Conservation (phyloP, 1,284 basidiomycete species). For the Apiotrichum porosum region DNA sequence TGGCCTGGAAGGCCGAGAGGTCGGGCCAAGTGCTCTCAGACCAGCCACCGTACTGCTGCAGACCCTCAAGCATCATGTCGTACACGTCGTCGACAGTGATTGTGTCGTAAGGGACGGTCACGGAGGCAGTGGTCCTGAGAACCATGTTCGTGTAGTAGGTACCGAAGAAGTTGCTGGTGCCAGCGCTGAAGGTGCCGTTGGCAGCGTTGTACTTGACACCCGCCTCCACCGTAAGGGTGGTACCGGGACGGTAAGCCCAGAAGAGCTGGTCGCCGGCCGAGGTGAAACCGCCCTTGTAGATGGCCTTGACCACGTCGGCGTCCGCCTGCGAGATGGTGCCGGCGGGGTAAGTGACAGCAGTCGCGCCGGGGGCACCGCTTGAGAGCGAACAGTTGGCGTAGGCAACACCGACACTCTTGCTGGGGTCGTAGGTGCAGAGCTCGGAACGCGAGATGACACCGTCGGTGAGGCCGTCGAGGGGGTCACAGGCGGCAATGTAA, state of each 20-base stretch:
- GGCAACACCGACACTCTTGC: not conserved
- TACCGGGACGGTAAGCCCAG: not conserved
- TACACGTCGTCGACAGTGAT: conserved; percentile 17
- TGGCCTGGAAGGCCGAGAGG: conserved; percentile 14
- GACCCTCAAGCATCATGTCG: conserved; percentile 8
- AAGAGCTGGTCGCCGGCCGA: conserved; percentile 2
- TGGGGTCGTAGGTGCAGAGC: conserved; percentile 8
- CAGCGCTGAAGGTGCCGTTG: not conserved
- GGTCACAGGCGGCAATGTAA: conserved; percentile 12
- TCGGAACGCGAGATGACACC: conserved; percentile 13
- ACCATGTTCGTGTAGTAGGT: no score
- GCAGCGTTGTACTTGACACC: not conserved
- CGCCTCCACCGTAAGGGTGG: not conserved
- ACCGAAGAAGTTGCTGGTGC: not conserved
- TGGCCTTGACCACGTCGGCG: conserved; percentile 6
- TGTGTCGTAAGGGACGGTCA: no score
- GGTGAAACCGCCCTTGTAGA: conserved; percentile 1
- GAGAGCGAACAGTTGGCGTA: not conserved
- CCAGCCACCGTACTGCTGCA: conserved; percentile 2
- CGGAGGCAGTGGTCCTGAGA: not conserved
- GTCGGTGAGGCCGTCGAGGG: conserved; percentile 13
- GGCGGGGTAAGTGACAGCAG: not conserved
- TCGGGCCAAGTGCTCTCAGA: conserved; percentile 17
- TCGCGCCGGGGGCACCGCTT: no score
- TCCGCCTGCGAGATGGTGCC: conserved; percentile 6